Evolutionary conservation across 176 grass and related monocot genomes (phyloP).

Genomic region (Bromus sterilis): DNA sequence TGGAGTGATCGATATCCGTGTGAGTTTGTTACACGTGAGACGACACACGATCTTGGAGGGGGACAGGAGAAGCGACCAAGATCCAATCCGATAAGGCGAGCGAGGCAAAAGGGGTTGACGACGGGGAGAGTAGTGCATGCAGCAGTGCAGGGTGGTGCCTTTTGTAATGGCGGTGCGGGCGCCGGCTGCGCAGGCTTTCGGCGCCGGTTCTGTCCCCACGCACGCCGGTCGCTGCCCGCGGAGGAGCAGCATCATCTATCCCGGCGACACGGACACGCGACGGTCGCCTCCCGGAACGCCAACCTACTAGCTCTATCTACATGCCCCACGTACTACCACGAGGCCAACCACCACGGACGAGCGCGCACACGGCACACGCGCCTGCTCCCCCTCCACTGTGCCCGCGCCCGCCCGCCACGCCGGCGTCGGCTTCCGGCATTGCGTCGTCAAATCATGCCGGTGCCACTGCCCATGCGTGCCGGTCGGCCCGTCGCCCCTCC

Average conservation of each 20-base stretch:
- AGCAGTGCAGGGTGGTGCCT: neutral
- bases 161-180: neutral
- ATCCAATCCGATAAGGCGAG: neutral
- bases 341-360: neutral
- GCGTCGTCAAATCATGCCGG: constrained; percentile 17
- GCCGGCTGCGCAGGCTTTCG: constrained; percentile 26
- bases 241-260: constrained; percentile 17
- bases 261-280: neutral
- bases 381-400: neutral
- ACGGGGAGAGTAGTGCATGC: neutral
- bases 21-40: too few relatives aligned
- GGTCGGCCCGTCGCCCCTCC: neutral
- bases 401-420: neutral
- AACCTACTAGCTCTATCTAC: too few relatives aligned
- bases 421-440: neutral
- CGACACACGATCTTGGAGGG: too few relatives aligned
- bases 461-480: neutral
- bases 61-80: neutral
- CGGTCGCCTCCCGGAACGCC: too few relatives aligned
- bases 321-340: neutral
- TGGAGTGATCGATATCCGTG: too few relatives aligned
- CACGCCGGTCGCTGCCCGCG: neutral
- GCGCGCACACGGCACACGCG: neutral
- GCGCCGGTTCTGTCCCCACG: neutral
- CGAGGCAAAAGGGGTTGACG: too few relatives aligned